Percentiles rank a stretch among this genome's conserved stretches.
Evolutionary conservation across 1,284 basidiomycete species (phyloP).

Genomic region (Leucoagaricus sp.): DNA sequence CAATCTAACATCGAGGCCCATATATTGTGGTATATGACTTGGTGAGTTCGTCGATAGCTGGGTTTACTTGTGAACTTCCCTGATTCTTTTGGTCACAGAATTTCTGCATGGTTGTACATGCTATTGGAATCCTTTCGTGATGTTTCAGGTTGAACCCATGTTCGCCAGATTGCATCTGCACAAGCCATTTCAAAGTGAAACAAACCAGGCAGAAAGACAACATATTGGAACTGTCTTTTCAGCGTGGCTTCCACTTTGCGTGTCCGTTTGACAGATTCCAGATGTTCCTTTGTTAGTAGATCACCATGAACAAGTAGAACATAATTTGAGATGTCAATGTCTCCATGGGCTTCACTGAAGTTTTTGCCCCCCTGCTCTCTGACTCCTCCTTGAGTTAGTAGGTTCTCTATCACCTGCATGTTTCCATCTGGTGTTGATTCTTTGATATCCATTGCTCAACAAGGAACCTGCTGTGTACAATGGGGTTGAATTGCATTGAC

Average conservation of each 20-base stretch:
- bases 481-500: background rate
- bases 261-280: conserved; percentile 11
- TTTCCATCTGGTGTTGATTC: conserved; percentile 1
- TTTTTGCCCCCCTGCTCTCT: background rate
- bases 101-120: conserved; percentile 18
- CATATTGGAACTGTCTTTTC: conserved; percentile 20
- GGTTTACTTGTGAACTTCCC: conserved; percentile 25
- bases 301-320: conserved; percentile 25
- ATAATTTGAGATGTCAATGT: conserved; percentile 5
- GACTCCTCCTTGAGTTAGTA: background rate
- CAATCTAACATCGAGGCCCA: conserved; percentile 1
- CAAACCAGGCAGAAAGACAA: conserved; percentile 22
- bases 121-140: conserved; percentile 17
- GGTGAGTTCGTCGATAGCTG: conserved; percentile 26
- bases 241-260: conserved; percentile 22
- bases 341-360: background rate
- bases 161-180: conserved; percentile 22
- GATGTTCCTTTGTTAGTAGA: conserved; percentile 22
- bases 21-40: conserved; percentile 24
- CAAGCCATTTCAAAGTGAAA: conserved; percentile 29
- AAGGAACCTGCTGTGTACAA: background rate
- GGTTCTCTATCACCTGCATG: background rate
- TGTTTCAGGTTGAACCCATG: conserved; percentile 19
- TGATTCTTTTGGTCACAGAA: conserved; percentile 26
- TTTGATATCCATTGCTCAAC: background rate